Percentiles rank a stretch among this genome's conserved stretches.
phyloP scores from a whole-genome alignment of 805 yeast species.

The Candida stauntonica region DNA sequence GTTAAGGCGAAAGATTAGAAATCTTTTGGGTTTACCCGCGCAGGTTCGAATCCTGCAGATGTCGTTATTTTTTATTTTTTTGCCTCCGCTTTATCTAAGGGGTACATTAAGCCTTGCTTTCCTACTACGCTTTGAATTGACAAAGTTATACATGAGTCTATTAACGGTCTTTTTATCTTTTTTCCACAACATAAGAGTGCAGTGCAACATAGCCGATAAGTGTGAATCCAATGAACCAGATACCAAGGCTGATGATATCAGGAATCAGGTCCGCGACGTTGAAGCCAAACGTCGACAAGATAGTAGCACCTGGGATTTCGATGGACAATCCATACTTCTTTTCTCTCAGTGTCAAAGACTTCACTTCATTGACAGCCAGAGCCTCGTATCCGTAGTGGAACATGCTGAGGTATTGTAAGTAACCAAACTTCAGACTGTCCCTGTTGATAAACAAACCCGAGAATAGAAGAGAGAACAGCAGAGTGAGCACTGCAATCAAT shows the following conservation, averaged over 20 bases:
- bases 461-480: conserved; percentile 81
- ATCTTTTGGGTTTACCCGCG: conserved; percentile 59
- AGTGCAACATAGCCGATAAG: conserved; percentile 71
- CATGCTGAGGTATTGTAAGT: conserved; percentile 80
- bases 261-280: conserved; percentile 68
- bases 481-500: conserved; percentile 75
- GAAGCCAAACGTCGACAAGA: conserved; percentile 92
- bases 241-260: conserved; percentile 58
- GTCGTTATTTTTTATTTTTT: conserved; percentile 35
- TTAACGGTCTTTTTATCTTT: conserved; percentile 29
- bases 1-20: conserved; percentile 63
- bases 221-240: conserved; percentile 56
- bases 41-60: conserved; percentile 73
- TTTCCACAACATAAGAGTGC: conserved; percentile 70
- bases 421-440: conserved; percentile 55
- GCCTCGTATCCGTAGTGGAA: conserved; percentile 97
- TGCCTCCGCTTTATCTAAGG: too few relatives aligned
- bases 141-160: too few relatives aligned
- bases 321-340: conserved; percentile 89
- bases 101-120: too few relatives aligned
- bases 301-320: conserved; percentile 97
- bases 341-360: conserved; percentile 76
- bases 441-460: conserved; percentile 93
- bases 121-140: too few relatives aligned
- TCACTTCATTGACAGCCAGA: conserved; percentile 86